Base-by-base conservation (phyloP, 2,329 filamentous ascomycete genomes). In the Neonectria neomacrospora region DNA sequence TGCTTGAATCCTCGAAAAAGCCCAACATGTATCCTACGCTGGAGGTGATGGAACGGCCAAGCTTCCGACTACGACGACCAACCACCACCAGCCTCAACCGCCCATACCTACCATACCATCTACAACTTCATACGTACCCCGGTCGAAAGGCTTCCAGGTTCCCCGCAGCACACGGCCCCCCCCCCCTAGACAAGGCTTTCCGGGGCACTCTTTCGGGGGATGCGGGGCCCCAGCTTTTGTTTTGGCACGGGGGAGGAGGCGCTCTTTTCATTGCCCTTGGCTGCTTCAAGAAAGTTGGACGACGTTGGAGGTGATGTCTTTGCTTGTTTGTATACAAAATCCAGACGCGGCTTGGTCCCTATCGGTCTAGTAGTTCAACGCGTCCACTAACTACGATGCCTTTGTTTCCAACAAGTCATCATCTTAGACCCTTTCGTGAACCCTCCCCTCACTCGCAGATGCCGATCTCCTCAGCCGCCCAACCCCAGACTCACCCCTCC, bases 201-300 rank as follows among this genome's bases (percentile, higher is more conserved):
- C 11, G 54, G 23, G 28, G 22, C 11, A n/a, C 12, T n/a, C 7
- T 53, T 22, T 30, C 28, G 14, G n/a, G 20, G 10, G n/a, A 48
- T 62, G 59, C 59, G 59, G 59, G 59, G 54, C 54, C 54, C 60
- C 54, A 20, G 28, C n/a, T 41, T 52, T 32, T 41, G 26, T 30
- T 48, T 42, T 57, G n/a, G n/a, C n/a, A n/a, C n/a, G 53, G 60
- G 54, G 32, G 54, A 58, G 44, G 32, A 18, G 18, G 22, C 16
- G 18, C 20, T n/a, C 39, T 26, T 22, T 37, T 37, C 16, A 16
- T 37, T n/a, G 7, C 14, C 12, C 14, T 32, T 54, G 18, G 4
- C 11, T 7, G 3, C 16, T 37, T 12, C 12, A 20, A 26, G 56
- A 6, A 32, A 30, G 11, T 58, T 47, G 56, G 32, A n/a, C 18